Evolutionary conservation across 2,329 filamentous ascomycete genomes (phyloP), one percentile per base, ranked within the genome.

Genomic region (Pseudogymnoascus sp.): DNA sequence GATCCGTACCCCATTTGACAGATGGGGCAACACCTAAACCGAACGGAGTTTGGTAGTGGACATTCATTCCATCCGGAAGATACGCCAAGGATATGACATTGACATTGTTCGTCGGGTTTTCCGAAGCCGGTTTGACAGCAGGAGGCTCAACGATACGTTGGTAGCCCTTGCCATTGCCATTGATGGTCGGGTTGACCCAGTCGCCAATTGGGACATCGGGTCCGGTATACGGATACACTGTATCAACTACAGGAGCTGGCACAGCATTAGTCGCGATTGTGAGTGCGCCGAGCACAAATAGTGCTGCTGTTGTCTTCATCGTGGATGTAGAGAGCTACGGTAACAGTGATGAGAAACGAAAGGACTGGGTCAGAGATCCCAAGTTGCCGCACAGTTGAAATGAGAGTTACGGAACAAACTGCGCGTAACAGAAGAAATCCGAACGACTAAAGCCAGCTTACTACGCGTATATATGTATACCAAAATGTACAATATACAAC

Each of bases 41-140:
- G 64, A 81, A 81, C 0, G 79, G 78, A 0, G 79, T 81, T 70
- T 81, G 79, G 67, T 75, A 81, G 69, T 81, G 79, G 61, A 81
- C 74, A 66, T 79, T 79, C 67, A 81, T 76, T 34, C 79, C 79
- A 58, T 72, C 68, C 1, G 78, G 78, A 2, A 79, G 63, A 62
- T 79, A 81, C 1, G 78, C 72, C 61, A 79, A 64, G 4, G 75
- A 75, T 61, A 81, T 78, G 37, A 81, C 79, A 64, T 81, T 81
- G 68, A 81, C 68, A 60, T 81, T 81, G 71, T 81, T 81, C 39
- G 71, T 76, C 6, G 78, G 76, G 54, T 77, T 75, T 8, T 64
- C 63, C 6, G 67, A 70, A 25, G 69, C 70, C 3, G 79, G 79
- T 64, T 72, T 76, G 16, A 81, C 78, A 2, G 78, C 79, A 8